phyloP scores from a whole-genome alignment of 257 asterid genomes.

The Lycium ferocissimum region DNA sequence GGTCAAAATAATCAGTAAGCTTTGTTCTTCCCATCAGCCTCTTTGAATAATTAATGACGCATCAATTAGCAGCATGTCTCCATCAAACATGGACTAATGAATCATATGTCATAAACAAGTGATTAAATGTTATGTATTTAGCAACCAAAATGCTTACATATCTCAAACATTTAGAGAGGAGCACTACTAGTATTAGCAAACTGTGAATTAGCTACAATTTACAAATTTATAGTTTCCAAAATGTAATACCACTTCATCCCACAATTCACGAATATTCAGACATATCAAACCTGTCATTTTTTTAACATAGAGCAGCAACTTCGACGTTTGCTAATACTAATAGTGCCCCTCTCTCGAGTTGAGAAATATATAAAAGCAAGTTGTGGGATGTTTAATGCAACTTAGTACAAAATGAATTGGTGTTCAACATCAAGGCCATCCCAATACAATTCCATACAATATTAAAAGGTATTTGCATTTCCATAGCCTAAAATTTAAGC shows the following conservation, averaged over 20 bases:
- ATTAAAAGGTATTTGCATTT: conserved; percentile 8
- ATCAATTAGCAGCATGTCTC: neutral
- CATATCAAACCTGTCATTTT: neutral
- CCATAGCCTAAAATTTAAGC: neutral
- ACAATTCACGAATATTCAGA: neutral
- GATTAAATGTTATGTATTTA: neutral
- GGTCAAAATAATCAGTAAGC: neutral
- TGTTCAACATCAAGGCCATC: neutral
- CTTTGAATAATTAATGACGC: neutral
- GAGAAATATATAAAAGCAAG: neutral
- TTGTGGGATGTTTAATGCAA: neutral
- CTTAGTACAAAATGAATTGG: neutral
- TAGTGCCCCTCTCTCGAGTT: neutral
- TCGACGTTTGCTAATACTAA: neutral
- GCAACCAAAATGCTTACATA: neutral
- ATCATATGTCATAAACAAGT: neutral
- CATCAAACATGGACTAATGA: neutral
- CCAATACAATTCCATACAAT: neutral
- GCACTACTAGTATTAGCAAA: neutral
- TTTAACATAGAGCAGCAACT: neutral
- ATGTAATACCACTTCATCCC: neutral
- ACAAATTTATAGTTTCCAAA: too few species aligned
- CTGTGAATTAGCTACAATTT: too few species aligned
- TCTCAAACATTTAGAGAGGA: neutral
- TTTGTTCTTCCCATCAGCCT: neutral